Conservation (phyloP, 2,329 filamentous ascomycete genomes). For the Pseudogymnoascus sp. region DNA sequence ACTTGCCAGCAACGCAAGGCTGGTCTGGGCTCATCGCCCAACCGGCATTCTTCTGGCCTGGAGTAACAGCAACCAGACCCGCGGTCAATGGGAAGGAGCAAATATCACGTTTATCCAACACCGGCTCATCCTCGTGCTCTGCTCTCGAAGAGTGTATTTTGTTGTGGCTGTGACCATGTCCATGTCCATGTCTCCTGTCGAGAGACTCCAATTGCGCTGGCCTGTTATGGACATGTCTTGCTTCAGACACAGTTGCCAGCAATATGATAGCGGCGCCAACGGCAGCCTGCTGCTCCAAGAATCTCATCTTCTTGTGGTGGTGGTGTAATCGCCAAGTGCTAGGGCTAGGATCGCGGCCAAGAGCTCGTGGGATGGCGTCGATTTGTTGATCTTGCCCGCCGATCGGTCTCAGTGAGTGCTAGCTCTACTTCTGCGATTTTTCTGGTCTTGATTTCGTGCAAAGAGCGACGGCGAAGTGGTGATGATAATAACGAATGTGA, state of each 20-base stretch:
- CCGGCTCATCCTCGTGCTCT: slow-evolving; percentile 14
- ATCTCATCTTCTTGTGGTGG: slow-evolving; percentile 41
- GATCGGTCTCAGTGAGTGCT: background rate
- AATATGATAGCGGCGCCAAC: slow-evolving; percentile 43
- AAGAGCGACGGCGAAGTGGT: background rate
- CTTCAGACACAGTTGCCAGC: slow-evolving; percentile 30
- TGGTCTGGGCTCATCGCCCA: slow-evolving; percentile 77
- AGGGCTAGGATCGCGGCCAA: background rate
- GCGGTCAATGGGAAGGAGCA: slow-evolving; percentile 61
- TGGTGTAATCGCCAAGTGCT: background rate
- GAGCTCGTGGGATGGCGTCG: background rate
- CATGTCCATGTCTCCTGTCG: slow-evolving; percentile 22
- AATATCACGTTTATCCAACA: slow-evolving; percentile 28
- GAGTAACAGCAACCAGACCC: slow-evolving; percentile 61
- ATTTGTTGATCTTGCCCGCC: background rate
- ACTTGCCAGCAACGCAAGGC: slow-evolving; percentile 56
- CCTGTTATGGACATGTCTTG: slow-evolving; percentile 19
- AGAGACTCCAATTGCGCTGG: slow-evolving; percentile 23
- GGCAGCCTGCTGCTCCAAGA: slow-evolving; percentile 42
- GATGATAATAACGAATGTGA: background rate
- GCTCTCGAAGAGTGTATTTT: slow-evolving; percentile 20
- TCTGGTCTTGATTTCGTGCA: background rate
- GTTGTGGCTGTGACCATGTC: slow-evolving; percentile 18
- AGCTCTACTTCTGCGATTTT: background rate
- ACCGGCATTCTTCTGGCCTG: slow-evolving; percentile 56